These are phyloP conservation scores for Cicer cuneatum DNA, from an alignment of 306 rosid species.

Conservation along the genomic window DNA sequence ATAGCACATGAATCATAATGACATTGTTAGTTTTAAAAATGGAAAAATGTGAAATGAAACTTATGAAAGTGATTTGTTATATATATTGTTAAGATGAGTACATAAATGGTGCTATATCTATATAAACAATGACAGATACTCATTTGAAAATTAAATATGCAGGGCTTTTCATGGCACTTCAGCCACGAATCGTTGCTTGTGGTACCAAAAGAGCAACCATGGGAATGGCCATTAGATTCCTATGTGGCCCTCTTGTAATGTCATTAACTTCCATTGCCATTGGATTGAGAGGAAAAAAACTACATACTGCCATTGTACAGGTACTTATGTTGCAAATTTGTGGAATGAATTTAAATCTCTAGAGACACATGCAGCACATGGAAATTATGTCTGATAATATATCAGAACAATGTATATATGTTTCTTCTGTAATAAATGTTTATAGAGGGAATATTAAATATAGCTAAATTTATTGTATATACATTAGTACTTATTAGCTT, in stretches of 20 bases:
- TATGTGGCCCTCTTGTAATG: constrained; percentile 91
- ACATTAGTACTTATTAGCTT: not conserved
- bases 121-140: constrained; percentile 37
- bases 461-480: not conserved
- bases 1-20: constrained; percentile 31
- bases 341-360: not conserved
- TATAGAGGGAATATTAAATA: constrained; percentile 4
- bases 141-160: constrained; percentile 21
- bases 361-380: constrained; percentile 40
- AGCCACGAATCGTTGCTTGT: constrained; percentile 89
- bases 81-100: constrained; percentile 44
- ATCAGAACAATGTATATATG: not conserved
- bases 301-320: constrained; percentile 92
- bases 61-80: constrained; percentile 16
- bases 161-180: constrained; percentile 99
- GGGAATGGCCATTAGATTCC: constrained; percentile 87
- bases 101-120: constrained; percentile 38
- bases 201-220: constrained; percentile 78
- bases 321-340: constrained; percentile 43
- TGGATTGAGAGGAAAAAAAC: constrained; percentile 76
- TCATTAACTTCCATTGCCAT: constrained; percentile 80
- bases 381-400: not conserved
- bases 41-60: constrained; percentile 8
- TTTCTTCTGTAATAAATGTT: not conserved
- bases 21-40: constrained; percentile 29